Conservation (phyloP, 2,329 filamentous ascomycete genomes). For the Pseudomassariella vexata region DNA sequence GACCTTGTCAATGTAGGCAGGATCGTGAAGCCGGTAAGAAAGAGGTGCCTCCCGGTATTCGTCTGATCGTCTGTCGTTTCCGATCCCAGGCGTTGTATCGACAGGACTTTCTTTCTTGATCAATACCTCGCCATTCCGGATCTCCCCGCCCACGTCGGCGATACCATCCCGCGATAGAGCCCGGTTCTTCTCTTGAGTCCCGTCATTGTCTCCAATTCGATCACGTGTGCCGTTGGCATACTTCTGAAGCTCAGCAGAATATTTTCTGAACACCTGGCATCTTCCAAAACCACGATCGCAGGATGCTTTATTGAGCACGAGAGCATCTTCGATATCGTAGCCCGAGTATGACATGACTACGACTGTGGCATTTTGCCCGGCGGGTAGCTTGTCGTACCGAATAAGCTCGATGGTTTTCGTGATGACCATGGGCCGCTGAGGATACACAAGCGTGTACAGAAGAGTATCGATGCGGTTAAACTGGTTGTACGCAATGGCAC, state of each 20-base stretch:
- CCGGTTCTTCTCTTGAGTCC: conserved; percentile 59
- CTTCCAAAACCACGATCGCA: conserved; percentile 92
- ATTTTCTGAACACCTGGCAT: conserved; percentile 97
- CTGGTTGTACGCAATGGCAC: conserved; percentile 96
- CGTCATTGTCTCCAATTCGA: conserved; percentile 61
- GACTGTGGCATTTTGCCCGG: conserved; percentile 93
- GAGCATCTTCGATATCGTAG: conserved; percentile 97
- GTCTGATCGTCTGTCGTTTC: conserved; percentile 57
- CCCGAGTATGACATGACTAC: conserved; percentile 99
- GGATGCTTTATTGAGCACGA: conserved; percentile 94
- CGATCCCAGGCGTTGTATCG: conserved; percentile 69
- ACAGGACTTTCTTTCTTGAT: conserved; percentile 84
- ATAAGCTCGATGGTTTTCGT: conserved; percentile 94
- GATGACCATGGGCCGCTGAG: conserved; percentile 95
- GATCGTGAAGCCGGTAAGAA: conserved; percentile 78
- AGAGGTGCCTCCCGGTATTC: conserved; percentile 63
- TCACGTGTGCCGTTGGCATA: conserved; percentile 76
- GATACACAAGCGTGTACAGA: conserved; percentile 94
- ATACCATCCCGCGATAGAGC: conserved; percentile 82
- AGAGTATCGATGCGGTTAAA: conserved; percentile 95
- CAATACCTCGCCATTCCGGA: conserved; percentile 77
- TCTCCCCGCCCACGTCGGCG: conserved; percentile 75
- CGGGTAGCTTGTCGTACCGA: conserved; percentile 94
- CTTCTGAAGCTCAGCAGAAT: conserved; percentile 76
- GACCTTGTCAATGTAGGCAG: conserved; percentile 91